These are phyloP conservation scores for Pseudozyma flocculosa DNA, from an alignment of 1,284 basidiomycete genomes.

Conservation along the genomic window DNA sequence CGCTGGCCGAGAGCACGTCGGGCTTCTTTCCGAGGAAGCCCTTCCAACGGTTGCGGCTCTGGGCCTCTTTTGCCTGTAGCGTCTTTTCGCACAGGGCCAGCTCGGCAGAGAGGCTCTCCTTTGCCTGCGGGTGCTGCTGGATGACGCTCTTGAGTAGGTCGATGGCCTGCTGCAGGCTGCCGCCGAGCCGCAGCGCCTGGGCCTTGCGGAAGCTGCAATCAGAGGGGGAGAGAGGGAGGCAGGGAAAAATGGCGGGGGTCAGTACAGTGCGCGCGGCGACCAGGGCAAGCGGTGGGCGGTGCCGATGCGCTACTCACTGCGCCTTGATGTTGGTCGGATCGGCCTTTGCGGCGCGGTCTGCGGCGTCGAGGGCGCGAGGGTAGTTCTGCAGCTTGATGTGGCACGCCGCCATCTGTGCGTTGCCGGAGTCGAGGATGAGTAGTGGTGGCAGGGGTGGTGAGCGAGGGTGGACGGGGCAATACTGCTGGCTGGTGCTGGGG, in stretches of 20 bases:
- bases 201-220: not conserved
- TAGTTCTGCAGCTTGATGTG: conserved; percentile 10
- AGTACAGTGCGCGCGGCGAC: too few species aligned
- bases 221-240: not conserved
- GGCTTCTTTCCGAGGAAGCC: not conserved
- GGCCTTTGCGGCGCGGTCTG: conserved; percentile 7
- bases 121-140: not conserved
- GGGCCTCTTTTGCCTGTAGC: not conserved
- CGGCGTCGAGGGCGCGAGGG: conserved; percentile 9
- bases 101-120: not conserved
- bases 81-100: not conserved
- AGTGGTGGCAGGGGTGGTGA: not conserved
- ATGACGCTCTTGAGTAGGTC: not conserved
- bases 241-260: too few species aligned
- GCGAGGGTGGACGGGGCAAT: too few species aligned
- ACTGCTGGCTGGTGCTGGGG: too few species aligned
- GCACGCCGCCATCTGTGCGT: conserved; percentile 26
- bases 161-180: not conserved
- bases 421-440: not conserved
- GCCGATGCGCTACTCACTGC: conserved; percentile 1
- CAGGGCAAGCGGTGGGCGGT: too few species aligned
- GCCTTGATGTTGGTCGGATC: conserved; percentile 15
- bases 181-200: not conserved
- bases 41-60: not conserved
- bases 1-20: too few species aligned